Base-by-base conservation (phyloP, 306 rosid species). In the Citrullus mucosospermus region DNA sequence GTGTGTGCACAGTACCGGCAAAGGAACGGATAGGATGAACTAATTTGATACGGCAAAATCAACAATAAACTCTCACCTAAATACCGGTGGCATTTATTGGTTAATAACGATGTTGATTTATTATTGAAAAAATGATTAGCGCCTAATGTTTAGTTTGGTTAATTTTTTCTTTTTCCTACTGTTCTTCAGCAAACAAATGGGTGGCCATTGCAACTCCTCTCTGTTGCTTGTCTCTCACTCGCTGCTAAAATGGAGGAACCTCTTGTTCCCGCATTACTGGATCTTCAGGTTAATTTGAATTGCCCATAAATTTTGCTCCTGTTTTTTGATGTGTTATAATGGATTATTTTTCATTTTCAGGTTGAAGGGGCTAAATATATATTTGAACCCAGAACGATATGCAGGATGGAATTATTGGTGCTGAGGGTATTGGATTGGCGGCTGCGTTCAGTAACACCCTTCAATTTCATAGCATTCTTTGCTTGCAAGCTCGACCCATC, bases 231-330 rank as follows among this genome's bases (percentile, higher is more conserved):
- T 81, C 85, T 96, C 87, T 96, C 99, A 20, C 83, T 96, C 77
- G 99, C 99, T 25, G 99, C 98, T 17, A 96, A 96, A 84, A 92
- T 96, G 99, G 99, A 96, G 90, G 99, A 96, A 85, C 91, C 88
- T 80, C 81, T 92, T 10, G 97, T 93, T 88, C 99, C 99, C 17
- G 81, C 98, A 58, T 88, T 92, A 66, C 80, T 92, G 89, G 98
- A 90, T 86, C 86, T 96, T 82, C 99, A 96, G 99, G 99, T 96
- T 34, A 0, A 54, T 2, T 51, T 9, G 16, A 53, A 6, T 53
- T 53, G 50, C 20, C n/a, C 8, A 53, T 53, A 53, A 15, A 53
- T 53, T 16, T 15, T 53, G 8, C 57, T 53, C 20, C 22, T 55
- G 2, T 17, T 51, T 17, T 28, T 7, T 34, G 60, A 17, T 74